These are phyloP conservation scores for Leccinum pachyderme DNA, from an alignment of 1,284 basidiomycete genomes.

Conservation along the genomic window DNA sequence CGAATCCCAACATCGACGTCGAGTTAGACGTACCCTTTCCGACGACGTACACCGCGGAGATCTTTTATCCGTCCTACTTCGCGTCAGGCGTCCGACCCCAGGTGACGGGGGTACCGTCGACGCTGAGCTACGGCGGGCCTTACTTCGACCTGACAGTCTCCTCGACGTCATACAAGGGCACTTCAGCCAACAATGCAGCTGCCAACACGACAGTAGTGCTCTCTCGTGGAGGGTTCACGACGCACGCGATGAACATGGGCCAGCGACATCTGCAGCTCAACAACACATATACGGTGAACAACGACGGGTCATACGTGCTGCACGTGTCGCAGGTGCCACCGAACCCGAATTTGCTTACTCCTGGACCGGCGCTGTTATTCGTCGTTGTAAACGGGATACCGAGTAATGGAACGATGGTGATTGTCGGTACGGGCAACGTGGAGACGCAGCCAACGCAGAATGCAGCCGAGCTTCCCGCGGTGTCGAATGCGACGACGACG, in stretches of 20 bases:
- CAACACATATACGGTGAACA: conserved; percentile 55
- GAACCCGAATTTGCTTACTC: conserved; percentile 69
- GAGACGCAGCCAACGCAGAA: conserved; percentile 51
- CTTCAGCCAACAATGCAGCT: conserved; percentile 44
- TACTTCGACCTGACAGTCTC: conserved; percentile 65
- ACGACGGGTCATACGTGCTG: conserved; percentile 55
- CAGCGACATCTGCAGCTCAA: conserved; percentile 49
- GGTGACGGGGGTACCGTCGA: conserved; percentile 70
- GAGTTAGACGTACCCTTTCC: conserved; percentile 68
- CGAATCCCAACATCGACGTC: conserved; percentile 91
- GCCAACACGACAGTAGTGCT: conserved; percentile 66
- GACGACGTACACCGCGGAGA: conserved; percentile 83
- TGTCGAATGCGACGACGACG: conserved; percentile 1
- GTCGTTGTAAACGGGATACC: conserved; percentile 74
- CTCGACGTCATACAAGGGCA: conserved; percentile 41
- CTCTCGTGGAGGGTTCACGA: conserved; percentile 73
- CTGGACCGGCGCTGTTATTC: conserved; percentile 73
- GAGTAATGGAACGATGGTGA: conserved; percentile 62
- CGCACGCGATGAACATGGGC: conserved; percentile 72
- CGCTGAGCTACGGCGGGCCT: conserved; percentile 78
- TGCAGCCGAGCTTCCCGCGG: conserved; percentile 25
- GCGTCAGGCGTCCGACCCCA: conserved; percentile 69
- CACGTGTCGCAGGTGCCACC: conserved; percentile 71
- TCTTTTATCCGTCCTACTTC: conserved; percentile 85
- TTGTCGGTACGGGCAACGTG: conserved; percentile 64